Evolutionary conservation across 2,329 filamentous ascomycete genomes (phyloP), one percentile per base, ranked within the genome.

Genomic region (Epichloe baconii): DNA sequence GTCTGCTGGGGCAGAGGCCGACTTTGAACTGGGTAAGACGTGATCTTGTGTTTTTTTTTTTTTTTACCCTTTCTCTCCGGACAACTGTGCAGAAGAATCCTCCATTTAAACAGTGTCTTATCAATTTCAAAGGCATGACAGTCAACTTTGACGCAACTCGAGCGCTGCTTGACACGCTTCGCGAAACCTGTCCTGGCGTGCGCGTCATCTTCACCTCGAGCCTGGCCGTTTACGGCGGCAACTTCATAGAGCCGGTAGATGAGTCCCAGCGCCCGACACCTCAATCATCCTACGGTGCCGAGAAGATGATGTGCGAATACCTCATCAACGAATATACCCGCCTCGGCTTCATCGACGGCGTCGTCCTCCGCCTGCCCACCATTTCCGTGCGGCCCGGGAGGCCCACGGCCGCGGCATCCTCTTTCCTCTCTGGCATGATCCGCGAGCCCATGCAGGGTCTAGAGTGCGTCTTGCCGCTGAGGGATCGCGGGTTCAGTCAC

Each of bases 351-450:
- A 71, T 82, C 47, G 76, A 77, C 47, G 79, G 75, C 3, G 71
- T 78, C 35, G 70, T 69, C 3, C 68, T 80, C 19, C 72, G 79
- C 0, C 73, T 82, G 15, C 79, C 78, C 0, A 82, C 78, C 0
- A 73, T 83, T 17, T 76, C 76, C 0, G 76, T 82, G 3, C 69
- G 79, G 7, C 75, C 78, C 0, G 79, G 78, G 2, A 71, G 69
- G 35, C 79, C 79, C 0, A 78, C 78, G 4, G 74, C 74, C 1
- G 78, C 79, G 0, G 78, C 79, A 2, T 77, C 73, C 5, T 76
- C 73, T 0, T 82, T 82, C 58, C 69, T 80, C 3, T 77, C 70
- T 4, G 79, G 79, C 3, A 80, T 82, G 59, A 75, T 82, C 48
- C 69, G 79, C 12, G 79, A 82, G 37, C 67, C 72, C 11, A 64